Percentiles rank a stretch among this genome's conserved stretches.
These are phyloP conservation scores for Malassezia nana DNA, from an alignment of 1,284 basidiomycete genomes.

Conservation along the genomic window DNA sequence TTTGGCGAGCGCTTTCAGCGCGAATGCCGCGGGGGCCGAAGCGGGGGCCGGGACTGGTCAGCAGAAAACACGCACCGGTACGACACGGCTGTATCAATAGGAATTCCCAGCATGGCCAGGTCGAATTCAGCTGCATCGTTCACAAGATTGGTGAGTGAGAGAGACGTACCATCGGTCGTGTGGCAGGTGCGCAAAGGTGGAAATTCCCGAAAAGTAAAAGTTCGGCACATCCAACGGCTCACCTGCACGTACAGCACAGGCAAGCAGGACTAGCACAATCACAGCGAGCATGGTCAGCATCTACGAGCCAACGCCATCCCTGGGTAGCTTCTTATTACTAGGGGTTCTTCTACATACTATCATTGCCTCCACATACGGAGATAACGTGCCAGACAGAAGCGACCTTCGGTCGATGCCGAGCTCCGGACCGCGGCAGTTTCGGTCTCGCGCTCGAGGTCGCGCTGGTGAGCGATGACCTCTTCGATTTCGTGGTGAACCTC, in stretches of 20 bases:
- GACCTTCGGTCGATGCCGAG: no score
- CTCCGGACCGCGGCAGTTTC: no score
- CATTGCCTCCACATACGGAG: no score
- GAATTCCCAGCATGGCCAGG: slow-evolving; percentile 29
- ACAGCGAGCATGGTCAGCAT: no score
- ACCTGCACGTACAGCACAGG: background rate
- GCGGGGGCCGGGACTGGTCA: slow-evolving; percentile 18
- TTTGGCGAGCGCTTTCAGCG: slow-evolving; percentile 22
- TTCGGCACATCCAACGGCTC: background rate
- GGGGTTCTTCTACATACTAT: no score
- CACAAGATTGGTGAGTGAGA: slow-evolving; percentile 16
- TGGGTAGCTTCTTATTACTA: no score
- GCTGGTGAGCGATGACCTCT: no score
- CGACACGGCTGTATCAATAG: slow-evolving; percentile 26
- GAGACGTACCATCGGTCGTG: slow-evolving; percentile 3
- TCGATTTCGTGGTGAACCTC: no score
- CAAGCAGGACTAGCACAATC: no score
- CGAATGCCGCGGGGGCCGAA: slow-evolving; percentile 28
- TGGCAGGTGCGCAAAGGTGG: slow-evolving; percentile 29
- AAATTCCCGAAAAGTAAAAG: slow-evolving; percentile 21
- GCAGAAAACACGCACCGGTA: slow-evolving; percentile 11
- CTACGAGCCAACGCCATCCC: no score
- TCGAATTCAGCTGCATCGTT: slow-evolving; percentile 21
- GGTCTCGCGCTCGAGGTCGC: no score
- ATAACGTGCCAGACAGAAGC: no score